Evolutionary conservation across 148 eudicot species (phyloP).

Genomic region (Cornus kousa): DNA sequence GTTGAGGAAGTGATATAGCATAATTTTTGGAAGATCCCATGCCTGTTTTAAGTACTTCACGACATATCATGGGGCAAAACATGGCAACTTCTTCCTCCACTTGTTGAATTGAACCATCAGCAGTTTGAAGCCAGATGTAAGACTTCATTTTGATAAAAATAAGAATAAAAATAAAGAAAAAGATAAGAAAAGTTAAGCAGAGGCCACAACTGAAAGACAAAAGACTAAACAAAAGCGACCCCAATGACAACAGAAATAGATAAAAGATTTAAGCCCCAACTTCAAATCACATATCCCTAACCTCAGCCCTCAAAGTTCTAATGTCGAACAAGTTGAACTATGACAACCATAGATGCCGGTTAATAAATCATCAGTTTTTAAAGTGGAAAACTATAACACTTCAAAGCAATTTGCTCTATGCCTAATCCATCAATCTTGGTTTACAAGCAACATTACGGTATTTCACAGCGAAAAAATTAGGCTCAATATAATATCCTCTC

Average conservation of each 20-base stretch:
- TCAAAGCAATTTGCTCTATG: not conserved
- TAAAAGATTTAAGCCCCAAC: not conserved
- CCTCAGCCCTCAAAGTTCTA: not conserved
- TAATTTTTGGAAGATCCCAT: constrained; percentile 74
- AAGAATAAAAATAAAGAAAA: constrained; percentile 1
- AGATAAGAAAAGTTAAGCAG: constrained; percentile 1
- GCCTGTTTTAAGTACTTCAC: constrained; percentile 73
- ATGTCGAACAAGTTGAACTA: not conserved
- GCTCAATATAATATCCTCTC: no score
- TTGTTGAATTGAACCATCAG: constrained; percentile 79
- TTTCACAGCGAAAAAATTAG: no score
- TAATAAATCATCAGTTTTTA: not conserved
- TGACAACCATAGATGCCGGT: not conserved
- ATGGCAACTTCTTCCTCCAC: constrained; percentile 91
- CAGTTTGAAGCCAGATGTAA: constrained; percentile 83
- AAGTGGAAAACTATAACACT: not conserved
- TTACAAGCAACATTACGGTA: no score
- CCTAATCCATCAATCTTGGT: not conserved
- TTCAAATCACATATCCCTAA: not conserved
- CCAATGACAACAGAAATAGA: not conserved
- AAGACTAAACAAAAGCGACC: not conserved
- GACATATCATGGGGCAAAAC: constrained; percentile 77
- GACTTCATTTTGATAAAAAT: constrained; percentile 56
- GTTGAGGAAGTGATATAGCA: constrained; percentile 77
- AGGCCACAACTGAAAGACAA: not conserved